These are phyloP conservation scores for Diaporthe ilicicola DNA, from an alignment of 2,329 filamentous ascomycete genomes.

Conservation along the genomic window DNA sequence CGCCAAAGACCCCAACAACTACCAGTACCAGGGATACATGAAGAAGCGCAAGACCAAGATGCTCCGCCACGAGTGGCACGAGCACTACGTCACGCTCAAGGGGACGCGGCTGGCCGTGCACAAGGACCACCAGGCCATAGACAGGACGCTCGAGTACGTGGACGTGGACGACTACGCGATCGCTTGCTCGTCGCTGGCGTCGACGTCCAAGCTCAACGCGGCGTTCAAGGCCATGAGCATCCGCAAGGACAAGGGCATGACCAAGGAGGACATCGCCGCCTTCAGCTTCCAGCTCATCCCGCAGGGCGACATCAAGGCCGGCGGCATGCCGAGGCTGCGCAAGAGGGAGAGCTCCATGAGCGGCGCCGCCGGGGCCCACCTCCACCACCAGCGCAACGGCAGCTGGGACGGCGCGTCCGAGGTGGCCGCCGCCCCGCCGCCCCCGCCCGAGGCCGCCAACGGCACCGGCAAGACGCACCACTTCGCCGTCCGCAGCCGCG, in stretches of 20 bases:
- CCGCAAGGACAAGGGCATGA: constrained; percentile 58
- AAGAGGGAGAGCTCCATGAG: constrained; percentile 61
- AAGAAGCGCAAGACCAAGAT: constrained; percentile 92
- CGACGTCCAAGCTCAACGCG: constrained; percentile 82
- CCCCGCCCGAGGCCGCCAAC: constrained; percentile 57
- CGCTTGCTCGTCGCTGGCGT: constrained; percentile 80
- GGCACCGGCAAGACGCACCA: constrained; percentile 86
- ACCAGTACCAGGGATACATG: constrained; percentile 86
- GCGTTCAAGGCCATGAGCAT: constrained; percentile 85
- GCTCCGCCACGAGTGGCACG: constrained; percentile 92
- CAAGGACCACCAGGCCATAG: constrained; percentile 62
- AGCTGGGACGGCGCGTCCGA: constrained; percentile 33
- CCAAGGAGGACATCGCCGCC: constrained; percentile 66
- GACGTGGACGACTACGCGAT: constrained; percentile 91
- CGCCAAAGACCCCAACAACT: constrained; percentile 54
- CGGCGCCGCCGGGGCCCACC: constrained; percentile 31
- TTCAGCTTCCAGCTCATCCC: constrained; percentile 90
- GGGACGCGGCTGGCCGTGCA: constrained; percentile 81
- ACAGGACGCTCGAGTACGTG: constrained; percentile 77
- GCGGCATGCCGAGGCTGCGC: constrained; percentile 58
- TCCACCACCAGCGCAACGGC: constrained; percentile 25
- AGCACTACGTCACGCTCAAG: constrained; percentile 87
- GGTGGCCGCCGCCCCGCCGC: constrained; percentile 38
- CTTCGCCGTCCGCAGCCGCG: constrained; percentile 86
- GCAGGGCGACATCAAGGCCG: constrained; percentile 62